These are phyloP conservation scores for Tubosaeta brunneosetosa DNA, from an alignment of 768 basidiomycete genomes.

Conservation along the genomic window DNA sequence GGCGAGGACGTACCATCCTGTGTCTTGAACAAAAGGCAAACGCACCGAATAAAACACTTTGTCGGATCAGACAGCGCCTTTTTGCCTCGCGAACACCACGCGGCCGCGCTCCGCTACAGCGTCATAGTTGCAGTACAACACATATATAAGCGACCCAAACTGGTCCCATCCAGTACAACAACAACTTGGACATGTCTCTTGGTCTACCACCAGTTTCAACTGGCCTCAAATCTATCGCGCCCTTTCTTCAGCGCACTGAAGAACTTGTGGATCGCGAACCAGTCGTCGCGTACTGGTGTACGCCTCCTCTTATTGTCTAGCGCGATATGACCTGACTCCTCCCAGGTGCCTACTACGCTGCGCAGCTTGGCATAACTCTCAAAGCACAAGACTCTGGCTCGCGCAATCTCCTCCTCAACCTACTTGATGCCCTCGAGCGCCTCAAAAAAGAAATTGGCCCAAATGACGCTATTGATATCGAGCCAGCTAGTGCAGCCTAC, in stretches of 20 bases:
- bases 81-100: neutral
- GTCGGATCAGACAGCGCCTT: neutral
- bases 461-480: constrained; percentile 78
- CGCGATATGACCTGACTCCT: neutral
- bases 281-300: constrained; percentile 94
- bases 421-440: constrained; percentile 74
- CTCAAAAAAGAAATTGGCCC: constrained; percentile 72
- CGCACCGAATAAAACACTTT: neutral
- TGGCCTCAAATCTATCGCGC: constrained; percentile 63
- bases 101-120: neutral
- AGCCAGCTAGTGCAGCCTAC: constrained; percentile 79
- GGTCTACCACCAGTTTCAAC: constrained; percentile 56
- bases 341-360: constrained; percentile 85
- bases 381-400: constrained; percentile 63
- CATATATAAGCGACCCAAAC: neutral
- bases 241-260: constrained; percentile 85
- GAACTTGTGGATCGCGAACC: constrained; percentile 82
- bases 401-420: constrained; percentile 62
- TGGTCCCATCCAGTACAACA: neutral
- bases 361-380: constrained; percentile 77
- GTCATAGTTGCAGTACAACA: neutral
- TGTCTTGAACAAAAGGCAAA: neutral
- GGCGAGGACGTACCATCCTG: constrained; percentile 13
- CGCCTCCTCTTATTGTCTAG: constrained; percentile 26
- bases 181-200: constrained; percentile 32